phyloP scores from a whole-genome alignment of 1,284 basidiomycete species.

The Melampsora americana region DNA sequence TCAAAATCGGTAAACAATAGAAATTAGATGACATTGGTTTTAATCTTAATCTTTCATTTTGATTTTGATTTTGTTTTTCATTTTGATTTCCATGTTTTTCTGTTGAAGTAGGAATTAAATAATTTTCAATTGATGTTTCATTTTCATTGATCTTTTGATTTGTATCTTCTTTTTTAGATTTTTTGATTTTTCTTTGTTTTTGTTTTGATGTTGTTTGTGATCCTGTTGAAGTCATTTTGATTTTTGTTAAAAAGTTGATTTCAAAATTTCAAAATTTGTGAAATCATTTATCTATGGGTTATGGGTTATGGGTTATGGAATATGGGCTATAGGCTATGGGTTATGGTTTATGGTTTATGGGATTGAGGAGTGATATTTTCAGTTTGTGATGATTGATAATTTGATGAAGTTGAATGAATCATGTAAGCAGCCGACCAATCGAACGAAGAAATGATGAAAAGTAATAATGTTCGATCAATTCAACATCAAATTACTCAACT shows the following conservation, averaged over 20 bases:
- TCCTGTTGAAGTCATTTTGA: not conserved
- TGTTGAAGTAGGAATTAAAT: conserved; percentile 1
- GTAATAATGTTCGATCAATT: too few species aligned
- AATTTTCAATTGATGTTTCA: not conserved
- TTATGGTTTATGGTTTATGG: not conserved
- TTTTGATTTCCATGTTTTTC: too few species aligned
- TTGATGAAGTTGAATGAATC: not conserved
- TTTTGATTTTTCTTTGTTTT: not conserved
- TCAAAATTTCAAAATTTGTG: too few species aligned
- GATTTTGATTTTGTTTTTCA: not conserved
- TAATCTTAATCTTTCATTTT: conserved; percentile 7
- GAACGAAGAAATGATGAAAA: too few species aligned
- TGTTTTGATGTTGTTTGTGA: not conserved
- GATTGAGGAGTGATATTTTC: too few species aligned
- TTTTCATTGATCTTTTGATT: not conserved
- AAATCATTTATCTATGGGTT: too few species aligned
- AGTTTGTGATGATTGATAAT: not conserved
- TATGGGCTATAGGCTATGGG: too few species aligned
- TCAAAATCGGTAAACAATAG: not conserved
- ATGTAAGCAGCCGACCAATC: too few species aligned
- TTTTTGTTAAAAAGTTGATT: too few species aligned
- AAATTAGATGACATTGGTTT: not conserved
- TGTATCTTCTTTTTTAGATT: not conserved
- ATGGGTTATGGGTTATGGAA: not conserved
- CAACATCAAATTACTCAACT: too few species aligned